Evolutionary conservation across 177 flowering plant genomes (phyloP), one percentile per base, ranked within the genome.

Genomic region (Telopea speciosissima): DNA sequence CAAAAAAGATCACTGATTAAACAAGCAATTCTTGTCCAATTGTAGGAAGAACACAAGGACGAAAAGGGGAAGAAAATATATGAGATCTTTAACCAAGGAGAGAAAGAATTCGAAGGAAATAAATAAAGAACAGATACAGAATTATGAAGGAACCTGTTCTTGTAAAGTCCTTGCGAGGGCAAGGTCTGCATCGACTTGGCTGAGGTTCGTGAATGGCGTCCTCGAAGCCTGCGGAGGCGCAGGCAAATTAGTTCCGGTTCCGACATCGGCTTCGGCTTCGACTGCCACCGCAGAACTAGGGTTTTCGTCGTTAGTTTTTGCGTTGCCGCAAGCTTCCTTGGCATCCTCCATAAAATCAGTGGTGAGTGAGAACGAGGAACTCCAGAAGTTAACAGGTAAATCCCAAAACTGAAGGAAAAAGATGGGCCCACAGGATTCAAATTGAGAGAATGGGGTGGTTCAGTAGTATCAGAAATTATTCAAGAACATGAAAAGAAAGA

Each of bases 141-240:
- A 49, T 49, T 12, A 16, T 49, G 45, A 63, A 52, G 24, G n/a
- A 36, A 87, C 97, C 97, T 91, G 95, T 67, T 91, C 97, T 63
- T 90, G 97, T 22, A 91, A 82, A 67, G 93, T 86, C 16, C 97
- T 88, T 42, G 96, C 96, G 68, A 92, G 97, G 21, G 96, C 97
- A 8, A 84, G 89, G 81, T 91, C 97, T 21, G 97, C 91, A 72
- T 91, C 97, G 73, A 85, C 85, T 81, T 92, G 96, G 72, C 88
- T 86, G 64, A 92, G 93, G 75, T 80, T 83, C 33, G 97, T 79
- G 83, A 92, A 92, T 1, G 93, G 93, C 31, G 90, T 85, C 31
- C 79, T 76, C 1, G 81, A 68, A n/a, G 79, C 68, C 8, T 62
- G 66, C 44, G 23, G 72, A 49, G 54, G 24, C 0, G 49, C 26